Evolutionary conservation across 345 rosid species (phyloP).

Genomic region (Durio zibethinus): DNA sequence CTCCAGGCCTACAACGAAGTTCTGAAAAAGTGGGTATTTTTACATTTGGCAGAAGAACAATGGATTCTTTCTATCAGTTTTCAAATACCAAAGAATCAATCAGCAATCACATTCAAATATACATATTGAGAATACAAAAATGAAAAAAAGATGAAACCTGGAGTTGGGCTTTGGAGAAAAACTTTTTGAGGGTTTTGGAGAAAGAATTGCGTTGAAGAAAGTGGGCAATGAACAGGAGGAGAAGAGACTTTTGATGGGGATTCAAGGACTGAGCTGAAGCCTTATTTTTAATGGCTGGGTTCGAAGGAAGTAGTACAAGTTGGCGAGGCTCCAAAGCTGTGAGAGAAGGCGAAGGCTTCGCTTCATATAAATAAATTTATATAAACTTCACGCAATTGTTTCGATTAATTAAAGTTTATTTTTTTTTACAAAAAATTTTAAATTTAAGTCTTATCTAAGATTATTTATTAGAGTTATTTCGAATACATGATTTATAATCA

Average conservation of each 20-base stretch:
- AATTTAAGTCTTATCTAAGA: no score
- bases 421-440: no score
- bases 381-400: neutral
- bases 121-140: neutral
- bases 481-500: no score
- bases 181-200: conserved; percentile 65
- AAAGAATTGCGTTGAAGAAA: conserved; percentile 55
- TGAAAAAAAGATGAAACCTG: conserved; percentile 33
- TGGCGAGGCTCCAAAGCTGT: conserved; percentile 60
- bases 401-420: no score
- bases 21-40: neutral
- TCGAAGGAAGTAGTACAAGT: conserved; percentile 37
- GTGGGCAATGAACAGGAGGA: conserved; percentile 52
- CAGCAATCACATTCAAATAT: neutral
- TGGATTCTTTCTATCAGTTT: neutral
- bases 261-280: conserved; percentile 14
- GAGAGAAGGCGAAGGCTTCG: conserved; percentile 21
- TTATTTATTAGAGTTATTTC: no score
- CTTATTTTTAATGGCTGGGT: conserved; percentile 25
- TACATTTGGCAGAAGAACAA: neutral
- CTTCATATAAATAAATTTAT: neutral
- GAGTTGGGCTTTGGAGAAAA: conserved; percentile 56
- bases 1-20: neutral
- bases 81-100: neutral
- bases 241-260: conserved; percentile 35